Evolutionary conservation across 768 basidiomycete species (phyloP).

Genomic region (Postia placenta): DNA sequence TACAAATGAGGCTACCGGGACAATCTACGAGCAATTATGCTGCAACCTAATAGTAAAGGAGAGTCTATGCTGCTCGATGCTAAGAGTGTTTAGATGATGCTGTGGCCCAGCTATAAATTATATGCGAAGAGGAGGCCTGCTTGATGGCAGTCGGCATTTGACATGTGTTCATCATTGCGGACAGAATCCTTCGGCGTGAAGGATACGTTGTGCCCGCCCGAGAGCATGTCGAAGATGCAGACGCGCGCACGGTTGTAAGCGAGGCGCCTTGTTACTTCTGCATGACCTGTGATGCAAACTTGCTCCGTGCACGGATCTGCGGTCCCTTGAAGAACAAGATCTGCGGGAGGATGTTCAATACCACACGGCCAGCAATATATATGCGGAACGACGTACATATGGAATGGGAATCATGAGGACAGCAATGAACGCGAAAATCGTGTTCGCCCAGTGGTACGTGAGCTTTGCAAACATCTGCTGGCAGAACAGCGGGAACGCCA

Average conservation of each 20-base stretch:
- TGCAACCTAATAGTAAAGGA: background rate
- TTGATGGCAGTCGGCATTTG: background rate
- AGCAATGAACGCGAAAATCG: constrained; percentile 35
- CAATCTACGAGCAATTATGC: background rate
- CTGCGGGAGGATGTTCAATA: constrained; percentile 6
- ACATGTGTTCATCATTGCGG: background rate
- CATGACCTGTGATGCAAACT: background rate
- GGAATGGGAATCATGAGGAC: constrained; percentile 39
- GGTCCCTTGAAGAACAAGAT: constrained; percentile 22
- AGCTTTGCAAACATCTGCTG: constrained; percentile 38
- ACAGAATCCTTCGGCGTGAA: background rate
- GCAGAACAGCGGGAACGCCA: constrained; percentile 46
- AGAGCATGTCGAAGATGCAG: background rate
- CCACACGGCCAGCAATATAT: background rate
- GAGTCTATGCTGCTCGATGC: background rate
- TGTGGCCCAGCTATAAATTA: background rate
- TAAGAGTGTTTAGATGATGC: background rate
- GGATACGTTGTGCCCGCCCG: background rate
- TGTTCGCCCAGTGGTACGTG: constrained; percentile 45
- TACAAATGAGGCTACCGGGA: background rate
- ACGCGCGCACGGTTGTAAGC: no score
- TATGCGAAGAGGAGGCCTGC: background rate
- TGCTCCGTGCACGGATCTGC: constrained; percentile 11
- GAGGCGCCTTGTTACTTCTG: background rate
- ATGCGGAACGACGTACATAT: constrained; percentile 25